Evolutionary conservation across 106 monocot genomes (phyloP).

Genomic region (Narthecium ossifragum): DNA sequence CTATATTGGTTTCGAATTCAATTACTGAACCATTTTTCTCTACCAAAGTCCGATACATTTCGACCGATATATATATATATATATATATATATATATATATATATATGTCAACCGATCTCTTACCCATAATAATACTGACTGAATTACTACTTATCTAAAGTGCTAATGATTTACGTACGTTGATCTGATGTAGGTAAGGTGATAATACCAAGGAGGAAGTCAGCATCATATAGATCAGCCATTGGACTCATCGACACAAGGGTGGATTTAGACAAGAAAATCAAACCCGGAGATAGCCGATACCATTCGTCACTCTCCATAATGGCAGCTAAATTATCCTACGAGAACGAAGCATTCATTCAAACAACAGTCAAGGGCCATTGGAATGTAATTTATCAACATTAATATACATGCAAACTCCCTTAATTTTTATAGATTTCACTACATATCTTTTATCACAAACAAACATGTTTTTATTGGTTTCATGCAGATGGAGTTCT

Average conservation of each 20-base stretch:
- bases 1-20: no score
- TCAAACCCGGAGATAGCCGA: background rate
- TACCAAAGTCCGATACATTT: background rate
- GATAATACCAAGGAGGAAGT: conserved; percentile 6
- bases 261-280: conserved; percentile 4
- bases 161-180: background rate
- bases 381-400: conserved; percentile 7
- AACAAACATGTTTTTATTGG: background rate
- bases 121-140: background rate
- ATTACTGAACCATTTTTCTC: no score
- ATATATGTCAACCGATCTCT: no score
- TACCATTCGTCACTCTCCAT: conserved; percentile 6
- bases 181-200: conserved; percentile 31
- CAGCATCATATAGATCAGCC: conserved; percentile 4
- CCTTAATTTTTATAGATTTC: background rate
- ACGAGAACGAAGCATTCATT: conserved; percentile 8
- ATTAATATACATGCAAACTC: no score
- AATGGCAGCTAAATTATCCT: conserved; percentile 13
- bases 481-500: conserved; percentile 45
- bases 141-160: background rate
- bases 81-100: background rate
- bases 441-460: background rate
- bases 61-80: background rate
- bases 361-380: background rate
- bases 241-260: conserved; percentile 9